phyloP scores from a whole-genome alignment of 2,329 filamentous ascomycete species.

The Waltergamsia citrina region DNA sequence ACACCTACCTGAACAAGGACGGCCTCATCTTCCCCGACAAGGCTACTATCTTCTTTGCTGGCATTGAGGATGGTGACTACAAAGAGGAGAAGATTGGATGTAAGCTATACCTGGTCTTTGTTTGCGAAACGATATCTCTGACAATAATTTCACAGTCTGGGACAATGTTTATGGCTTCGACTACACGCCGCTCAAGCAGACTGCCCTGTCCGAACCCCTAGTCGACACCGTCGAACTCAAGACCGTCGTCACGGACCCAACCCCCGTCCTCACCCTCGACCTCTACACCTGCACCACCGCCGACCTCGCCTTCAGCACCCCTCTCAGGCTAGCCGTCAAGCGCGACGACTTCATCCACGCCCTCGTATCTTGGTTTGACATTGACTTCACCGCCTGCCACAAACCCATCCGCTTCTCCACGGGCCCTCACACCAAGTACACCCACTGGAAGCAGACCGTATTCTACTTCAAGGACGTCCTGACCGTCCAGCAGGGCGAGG shows the following conservation, averaged over 20 bases:
- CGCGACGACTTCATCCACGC: conserved; percentile 95
- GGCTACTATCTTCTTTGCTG: conserved; percentile 93
- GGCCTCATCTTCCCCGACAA: conserved; percentile 98
- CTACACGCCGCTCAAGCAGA: conserved; percentile 88
- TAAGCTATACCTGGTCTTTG: conserved; percentile 36
- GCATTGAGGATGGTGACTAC: conserved; percentile 98
- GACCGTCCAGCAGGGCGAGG: conserved; percentile 82
- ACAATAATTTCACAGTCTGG: conserved; percentile 61
- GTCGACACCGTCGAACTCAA: conserved; percentile 98
- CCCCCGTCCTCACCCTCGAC: conserved; percentile 76
- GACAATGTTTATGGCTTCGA: conserved; percentile 98
- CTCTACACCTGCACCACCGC: conserved; percentile 79
- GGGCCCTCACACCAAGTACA: conserved; percentile 96
- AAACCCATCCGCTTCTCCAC: conserved; percentile 96
- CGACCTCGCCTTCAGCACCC: conserved; percentile 75
- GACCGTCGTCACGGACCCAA: conserved; percentile 89
- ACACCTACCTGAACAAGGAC: conserved; percentile 78
- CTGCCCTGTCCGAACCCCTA: conserved; percentile 87
- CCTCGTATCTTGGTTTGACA: conserved; percentile 97
- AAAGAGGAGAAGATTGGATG: conserved; percentile 99
- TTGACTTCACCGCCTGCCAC: conserved; percentile 96
- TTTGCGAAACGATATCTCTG: background rate
- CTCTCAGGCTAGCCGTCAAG: conserved; percentile 67
- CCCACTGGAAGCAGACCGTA: conserved; percentile 99
- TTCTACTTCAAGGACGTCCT: conserved; percentile 94